Evolutionary conservation across 257 asterid genomes (phyloP), one percentile per base, ranked within the genome.

Genomic region (Penstemon davidsonii): DNA sequence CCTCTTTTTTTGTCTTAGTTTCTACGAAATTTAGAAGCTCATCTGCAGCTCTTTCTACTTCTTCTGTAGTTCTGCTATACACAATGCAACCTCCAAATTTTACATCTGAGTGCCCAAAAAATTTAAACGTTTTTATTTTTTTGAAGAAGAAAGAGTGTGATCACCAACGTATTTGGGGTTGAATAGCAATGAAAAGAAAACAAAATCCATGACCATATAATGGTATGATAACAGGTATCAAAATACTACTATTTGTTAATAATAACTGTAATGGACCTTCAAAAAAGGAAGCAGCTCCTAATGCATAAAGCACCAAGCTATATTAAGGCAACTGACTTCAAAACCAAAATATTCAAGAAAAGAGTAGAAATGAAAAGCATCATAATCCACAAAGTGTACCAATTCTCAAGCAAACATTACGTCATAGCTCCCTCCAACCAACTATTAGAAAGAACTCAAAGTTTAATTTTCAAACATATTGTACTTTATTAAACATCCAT

Each of bases 31-130:
- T 76, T 49, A 90, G 78, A 78, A 92, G 95, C 81, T 86, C 95
- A 62, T 58, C 60, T 46, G 94, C 94, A 62, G 96, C 86, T 78
- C 79, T 79, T 79, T 88, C 94, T 62, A 88, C 98, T 81, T 92
- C 98, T 65, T 58, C 84, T 68, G 62, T 51, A 40, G 92, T 88
- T 82, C 87, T 88, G 84, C 96, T 77, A 63, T 92, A 92, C 55
- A 83, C 71, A 60, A 80, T 80, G 57, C 65, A 78, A n/a, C 98
- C 98, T 68, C 82, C 80, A 72, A 90, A 92, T 36, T 76, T 59
- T 66, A 92, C 51, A 63, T 80, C 89, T 50, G 89, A 76, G 66
- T 67, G 76, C 67, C 61, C 73, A 47, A 63, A 46, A 38, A 59
- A 53, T 49, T 13, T 0, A 5, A 53, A 42, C 13, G n/a, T 33